phyloP scores from a whole-genome alignment of 2,329 filamentous ascomycete species.

The Didymella pinodella region DNA sequence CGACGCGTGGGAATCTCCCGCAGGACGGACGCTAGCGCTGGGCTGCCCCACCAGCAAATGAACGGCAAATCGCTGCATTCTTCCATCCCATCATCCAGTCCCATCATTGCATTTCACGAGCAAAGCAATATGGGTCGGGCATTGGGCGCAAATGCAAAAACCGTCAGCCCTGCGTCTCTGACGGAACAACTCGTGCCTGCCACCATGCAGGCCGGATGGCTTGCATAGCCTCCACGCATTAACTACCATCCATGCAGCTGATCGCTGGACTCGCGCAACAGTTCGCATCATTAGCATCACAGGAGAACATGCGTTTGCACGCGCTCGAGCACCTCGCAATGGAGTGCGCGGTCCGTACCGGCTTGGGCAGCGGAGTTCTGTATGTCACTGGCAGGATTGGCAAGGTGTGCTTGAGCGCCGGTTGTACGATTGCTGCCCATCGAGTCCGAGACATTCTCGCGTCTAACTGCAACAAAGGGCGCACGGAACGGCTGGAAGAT shows the following conservation, averaged over 20 bases:
- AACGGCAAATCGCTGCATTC: conserved; percentile 28
- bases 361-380: not conserved
- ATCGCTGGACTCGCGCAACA: conserved; percentile 11
- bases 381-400: not conserved
- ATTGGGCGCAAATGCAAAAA: conserved; percentile 39
- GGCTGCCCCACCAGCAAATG: conserved; percentile 33
- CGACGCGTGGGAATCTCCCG: conserved; percentile 21
- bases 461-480: conserved; percentile 8
- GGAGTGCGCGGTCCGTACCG: conserved; percentile 6
- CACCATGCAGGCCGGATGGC: conserved; percentile 19
- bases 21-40: conserved; percentile 20
- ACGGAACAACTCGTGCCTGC: conserved; percentile 17
- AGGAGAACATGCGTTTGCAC: conserved; percentile 14
- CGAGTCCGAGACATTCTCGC: conserved; percentile 28
- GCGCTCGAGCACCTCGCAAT: conserved; percentile 10
- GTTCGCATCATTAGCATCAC: conserved; percentile 8
- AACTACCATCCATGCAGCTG: conserved; percentile 18
- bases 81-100: conserved; percentile 20
- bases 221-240: conserved; percentile 34
- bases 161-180: conserved; percentile 33
- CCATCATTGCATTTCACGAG: conserved; percentile 1
- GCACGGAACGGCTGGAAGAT: conserved; percentile 8
- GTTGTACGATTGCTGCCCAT: conserved; percentile 38
- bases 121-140: conserved; percentile 33
- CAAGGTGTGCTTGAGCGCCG: conserved; percentile 25